Percentiles rank a stretch among this genome's conserved stretches.
Conservation (phyloP, 495 filamentous ascomycete species). For the Staphylotrichum longicolle region DNA sequence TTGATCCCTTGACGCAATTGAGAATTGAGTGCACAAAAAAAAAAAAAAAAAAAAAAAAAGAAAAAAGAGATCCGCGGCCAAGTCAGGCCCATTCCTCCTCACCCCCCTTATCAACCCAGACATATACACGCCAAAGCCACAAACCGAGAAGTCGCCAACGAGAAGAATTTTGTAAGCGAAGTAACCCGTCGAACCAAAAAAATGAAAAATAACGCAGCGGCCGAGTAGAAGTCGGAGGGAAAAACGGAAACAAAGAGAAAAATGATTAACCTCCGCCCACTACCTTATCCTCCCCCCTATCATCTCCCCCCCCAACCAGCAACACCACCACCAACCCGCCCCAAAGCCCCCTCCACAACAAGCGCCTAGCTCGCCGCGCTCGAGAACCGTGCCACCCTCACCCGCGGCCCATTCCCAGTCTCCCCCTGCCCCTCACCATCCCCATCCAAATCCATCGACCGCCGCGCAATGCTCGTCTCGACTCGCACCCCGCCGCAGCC, state of each 20-base stretch:
- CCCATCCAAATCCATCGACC: background rate
- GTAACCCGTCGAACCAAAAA: no score
- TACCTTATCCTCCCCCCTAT: background rate
- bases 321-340: background rate
- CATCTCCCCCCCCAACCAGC: background rate
- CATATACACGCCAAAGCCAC: no score
- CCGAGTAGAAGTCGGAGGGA: no score
- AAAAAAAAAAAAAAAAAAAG: background rate
- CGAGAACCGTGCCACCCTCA: background rate
- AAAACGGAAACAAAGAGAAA: no score
- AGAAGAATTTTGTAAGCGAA: no score
- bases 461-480: constrained; percentile 19
- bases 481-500: constrained; percentile 12
- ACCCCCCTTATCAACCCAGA: background rate
- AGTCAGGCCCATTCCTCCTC: background rate
- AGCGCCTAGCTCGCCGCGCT: constrained; percentile 17
- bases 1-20: background rate
- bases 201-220: no score
- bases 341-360: constrained; percentile 10
- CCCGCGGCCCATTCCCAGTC: background rate
- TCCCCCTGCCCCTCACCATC: background rate
- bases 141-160: no score
- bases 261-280: no score
- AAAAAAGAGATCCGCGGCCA: no score
- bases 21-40: no score